Evolutionary conservation across 2,329 filamentous ascomycete species (phyloP).

Genomic region (Botrytis fragariae): DNA sequence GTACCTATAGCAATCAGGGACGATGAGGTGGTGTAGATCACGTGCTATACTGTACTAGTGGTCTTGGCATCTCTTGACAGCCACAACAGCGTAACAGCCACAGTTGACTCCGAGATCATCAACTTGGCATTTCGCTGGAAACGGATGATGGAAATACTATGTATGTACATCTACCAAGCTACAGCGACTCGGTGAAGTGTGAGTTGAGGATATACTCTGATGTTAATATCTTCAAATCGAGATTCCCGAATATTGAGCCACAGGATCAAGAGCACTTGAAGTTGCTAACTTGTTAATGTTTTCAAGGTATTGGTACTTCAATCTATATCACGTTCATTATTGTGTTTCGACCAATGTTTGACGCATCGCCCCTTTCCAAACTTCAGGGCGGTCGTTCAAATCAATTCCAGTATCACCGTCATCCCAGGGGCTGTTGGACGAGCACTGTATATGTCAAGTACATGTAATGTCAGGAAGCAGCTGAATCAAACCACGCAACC

Average conservation of each 20-base stretch:
- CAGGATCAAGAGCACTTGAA: not conserved
- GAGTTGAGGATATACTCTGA: not conserved
- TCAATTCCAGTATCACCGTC: not conserved
- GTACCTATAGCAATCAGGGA: not conserved
- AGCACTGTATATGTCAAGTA: not conserved
- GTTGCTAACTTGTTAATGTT: not conserved
- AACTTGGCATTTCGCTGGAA: not conserved
- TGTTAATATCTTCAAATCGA: not conserved
- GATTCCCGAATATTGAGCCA: not conserved
- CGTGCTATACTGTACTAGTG: not conserved
- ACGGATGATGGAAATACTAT: not conserved
- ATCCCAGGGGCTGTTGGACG: not conserved
- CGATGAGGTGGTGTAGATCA: not conserved
- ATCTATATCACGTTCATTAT: not conserved
- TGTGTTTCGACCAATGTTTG: not conserved
- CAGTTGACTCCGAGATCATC: not conserved
- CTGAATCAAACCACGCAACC: constrained; percentile 6
- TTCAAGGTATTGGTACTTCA: not conserved
- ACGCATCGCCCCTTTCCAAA: not conserved
- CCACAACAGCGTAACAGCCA: not conserved
- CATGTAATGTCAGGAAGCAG: not conserved
- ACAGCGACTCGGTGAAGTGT: too few species aligned
- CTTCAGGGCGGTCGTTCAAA: not conserved
- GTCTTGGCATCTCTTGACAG: not conserved
- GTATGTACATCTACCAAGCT: not conserved